These are phyloP conservation scores for Mariannaea elegans DNA, from an alignment of 2,329 filamentous ascomycete species.

Conservation along the genomic window DNA sequence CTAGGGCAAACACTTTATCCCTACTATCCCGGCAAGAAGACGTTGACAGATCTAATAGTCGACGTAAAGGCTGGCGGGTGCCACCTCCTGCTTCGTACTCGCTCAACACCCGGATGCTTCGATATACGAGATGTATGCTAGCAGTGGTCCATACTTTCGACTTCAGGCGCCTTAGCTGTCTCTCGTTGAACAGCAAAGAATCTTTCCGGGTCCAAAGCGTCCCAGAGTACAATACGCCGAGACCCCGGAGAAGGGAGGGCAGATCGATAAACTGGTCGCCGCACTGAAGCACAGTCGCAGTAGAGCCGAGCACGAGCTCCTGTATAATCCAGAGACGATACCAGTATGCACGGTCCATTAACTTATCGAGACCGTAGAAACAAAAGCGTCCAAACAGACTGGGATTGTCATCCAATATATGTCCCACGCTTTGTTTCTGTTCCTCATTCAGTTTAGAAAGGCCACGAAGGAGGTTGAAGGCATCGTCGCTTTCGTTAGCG, in stretches of 20 bases:
- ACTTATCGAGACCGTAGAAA: slow-evolving; percentile 18
- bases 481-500: slow-evolving; percentile 14
- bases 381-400: slow-evolving; percentile 11
- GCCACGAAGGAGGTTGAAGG: slow-evolving; percentile 8
- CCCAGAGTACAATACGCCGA: slow-evolving; percentile 20
- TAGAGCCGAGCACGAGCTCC: slow-evolving; percentile 22
- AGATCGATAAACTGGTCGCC: slow-evolving; percentile 18
- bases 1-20: slow-evolving; percentile 23
- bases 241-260: slow-evolving; percentile 13
- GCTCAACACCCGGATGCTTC: slow-evolving; percentile 16
- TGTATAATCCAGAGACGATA: slow-evolving; percentile 25
- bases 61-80: slow-evolving; percentile 13
- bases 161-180: not conserved
- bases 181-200: slow-evolving; percentile 10
- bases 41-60: slow-evolving; percentile 20
- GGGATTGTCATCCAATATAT: slow-evolving; percentile 1
- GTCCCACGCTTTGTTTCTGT: slow-evolving; percentile 3
- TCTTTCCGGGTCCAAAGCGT: slow-evolving; percentile 21
- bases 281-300: slow-evolving; percentile 16
- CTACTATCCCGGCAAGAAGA: slow-evolving; percentile 19
- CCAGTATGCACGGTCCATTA: slow-evolving; percentile 23
- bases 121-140: slow-evolving; percentile 21
- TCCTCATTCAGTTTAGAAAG: slow-evolving; percentile 18
- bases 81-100: slow-evolving; percentile 14
- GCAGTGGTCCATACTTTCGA: slow-evolving; percentile 13